phyloP scores from a whole-genome alignment of 495 filamentous ascomycete species.

The Articulospora tetracladia region DNA sequence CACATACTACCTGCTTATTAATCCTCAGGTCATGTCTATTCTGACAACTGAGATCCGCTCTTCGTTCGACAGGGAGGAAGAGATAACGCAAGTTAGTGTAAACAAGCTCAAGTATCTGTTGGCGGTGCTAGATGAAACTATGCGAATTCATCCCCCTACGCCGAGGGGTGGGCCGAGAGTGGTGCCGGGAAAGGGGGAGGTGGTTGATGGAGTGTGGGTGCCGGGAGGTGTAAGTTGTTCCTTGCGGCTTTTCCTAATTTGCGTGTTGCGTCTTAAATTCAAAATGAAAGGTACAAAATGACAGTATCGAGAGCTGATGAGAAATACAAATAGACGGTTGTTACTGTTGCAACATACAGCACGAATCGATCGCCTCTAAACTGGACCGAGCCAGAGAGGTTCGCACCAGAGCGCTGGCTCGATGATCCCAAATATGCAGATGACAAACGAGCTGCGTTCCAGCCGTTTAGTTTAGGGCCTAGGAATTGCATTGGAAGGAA shows the following conservation, averaged over 20 bases:
- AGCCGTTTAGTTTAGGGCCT: conserved; percentile 35
- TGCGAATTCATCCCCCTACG: conserved; percentile 55
- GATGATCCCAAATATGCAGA: neutral
- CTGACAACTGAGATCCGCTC: conserved; percentile 49
- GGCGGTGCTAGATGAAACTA: conserved; percentile 53
- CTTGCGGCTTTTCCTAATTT: neutral
- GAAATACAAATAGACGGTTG: neutral
- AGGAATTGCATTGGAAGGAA: conserved; percentile 35
- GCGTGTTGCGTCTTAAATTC: neutral
- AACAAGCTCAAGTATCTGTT: conserved; percentile 45
- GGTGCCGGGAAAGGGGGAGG: conserved; percentile 23
- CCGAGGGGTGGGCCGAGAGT: conserved; percentile 43
- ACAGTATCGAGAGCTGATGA: neutral
- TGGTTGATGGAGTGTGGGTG: neutral
- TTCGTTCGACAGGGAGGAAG: conserved; percentile 40
- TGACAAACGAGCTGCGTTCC: conserved; percentile 14
- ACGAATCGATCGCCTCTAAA: neutral
- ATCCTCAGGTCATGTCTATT: conserved; percentile 32
- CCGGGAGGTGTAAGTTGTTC: neutral
- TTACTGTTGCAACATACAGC: neutral
- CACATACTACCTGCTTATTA: conserved; percentile 47
- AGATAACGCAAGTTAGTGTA: conserved; percentile 44
- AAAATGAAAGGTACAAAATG: neutral
- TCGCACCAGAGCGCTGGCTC: conserved; percentile 34
- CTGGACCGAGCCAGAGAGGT: conserved; percentile 12